Evolutionary conservation across 2,329 filamentous ascomycete genomes (phyloP).

Genomic region (Pezicula carpinea): DNA sequence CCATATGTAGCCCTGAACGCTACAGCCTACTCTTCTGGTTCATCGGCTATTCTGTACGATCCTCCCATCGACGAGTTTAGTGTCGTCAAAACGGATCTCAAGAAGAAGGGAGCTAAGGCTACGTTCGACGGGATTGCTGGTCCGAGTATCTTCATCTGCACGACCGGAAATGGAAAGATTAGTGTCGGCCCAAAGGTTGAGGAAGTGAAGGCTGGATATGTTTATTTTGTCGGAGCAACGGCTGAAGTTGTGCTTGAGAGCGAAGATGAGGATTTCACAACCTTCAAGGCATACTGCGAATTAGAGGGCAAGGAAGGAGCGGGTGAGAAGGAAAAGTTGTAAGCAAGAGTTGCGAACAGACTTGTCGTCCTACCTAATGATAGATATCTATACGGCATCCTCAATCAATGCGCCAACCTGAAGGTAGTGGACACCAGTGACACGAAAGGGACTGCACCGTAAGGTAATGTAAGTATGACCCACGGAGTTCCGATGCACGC

Average conservation of each 20-base stretch:
- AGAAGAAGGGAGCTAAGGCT: conserved; percentile 67
- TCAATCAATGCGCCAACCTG: no score
- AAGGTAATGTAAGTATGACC: no score
- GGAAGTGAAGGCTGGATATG: conserved; percentile 67
- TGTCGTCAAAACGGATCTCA: conserved; percentile 76
- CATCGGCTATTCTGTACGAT: conserved; percentile 74
- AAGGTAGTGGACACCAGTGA: no score
- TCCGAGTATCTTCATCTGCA: conserved; percentile 91
- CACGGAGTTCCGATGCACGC: no score
- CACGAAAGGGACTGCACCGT: no score
- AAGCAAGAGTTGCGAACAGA: conserved; percentile 9
- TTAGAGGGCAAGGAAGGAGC: conserved; percentile 46
- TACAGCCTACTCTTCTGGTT: conserved; percentile 73
- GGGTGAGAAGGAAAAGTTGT: conserved; percentile 24
- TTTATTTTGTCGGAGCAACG: conserved; percentile 83
- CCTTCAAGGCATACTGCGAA: conserved; percentile 94
- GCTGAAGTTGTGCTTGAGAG: conserved; percentile 79
- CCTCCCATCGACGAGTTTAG: conserved; percentile 96
- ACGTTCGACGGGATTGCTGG: conserved; percentile 85
- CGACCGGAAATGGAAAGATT: conserved; percentile 75
- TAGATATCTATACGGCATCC: no score
- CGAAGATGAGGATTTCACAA: conserved; percentile 68
- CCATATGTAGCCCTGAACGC: conserved; percentile 80
- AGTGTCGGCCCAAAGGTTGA: conserved; percentile 78
- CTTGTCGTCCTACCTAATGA: no score